Conservation (phyloP, 345 rosid species). For the Aethionema arabicum region DNA sequence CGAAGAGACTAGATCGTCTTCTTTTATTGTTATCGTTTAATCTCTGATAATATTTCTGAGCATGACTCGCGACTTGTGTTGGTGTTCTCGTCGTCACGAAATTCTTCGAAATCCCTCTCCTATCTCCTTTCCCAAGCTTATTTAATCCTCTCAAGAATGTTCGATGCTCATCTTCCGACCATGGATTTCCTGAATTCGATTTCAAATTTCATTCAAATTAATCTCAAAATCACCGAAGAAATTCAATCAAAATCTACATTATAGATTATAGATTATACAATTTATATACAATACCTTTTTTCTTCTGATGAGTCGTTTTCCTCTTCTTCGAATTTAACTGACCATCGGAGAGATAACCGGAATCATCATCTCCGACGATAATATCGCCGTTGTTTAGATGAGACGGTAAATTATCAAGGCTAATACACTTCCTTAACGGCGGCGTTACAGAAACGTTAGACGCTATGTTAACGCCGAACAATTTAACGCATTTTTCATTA, state of each 20-base stretch:
- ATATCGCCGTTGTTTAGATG: conserved; percentile 27
- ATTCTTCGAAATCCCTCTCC: conserved; percentile 63
- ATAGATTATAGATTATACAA: background rate
- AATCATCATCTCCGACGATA: conserved; percentile 29
- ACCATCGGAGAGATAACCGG: conserved; percentile 58
- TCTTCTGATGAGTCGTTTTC: conserved; percentile 35
- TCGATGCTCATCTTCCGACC: conserved; percentile 68
- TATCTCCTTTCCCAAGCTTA: conserved; percentile 62
- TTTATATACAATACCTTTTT: conserved; percentile 43
- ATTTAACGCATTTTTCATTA: conserved; percentile 37
- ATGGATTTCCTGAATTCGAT: conserved; percentile 50
- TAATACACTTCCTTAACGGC: conserved; percentile 42
- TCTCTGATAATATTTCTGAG: conserved; percentile 66
- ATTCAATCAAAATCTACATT: background rate
- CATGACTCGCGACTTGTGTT: conserved; percentile 74
- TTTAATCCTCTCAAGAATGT: conserved; percentile 50
- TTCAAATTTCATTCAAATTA: background rate
- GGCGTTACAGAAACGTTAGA: conserved; percentile 24
- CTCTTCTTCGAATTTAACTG: conserved; percentile 34
- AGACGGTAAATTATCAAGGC: conserved; percentile 44
- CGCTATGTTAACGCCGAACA: conserved; percentile 58
- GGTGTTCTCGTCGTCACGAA: conserved; percentile 57
- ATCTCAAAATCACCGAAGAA: background rate
- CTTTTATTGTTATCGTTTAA: conserved; percentile 38
- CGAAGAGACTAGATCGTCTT: conserved; percentile 65